A percentile compares a stretch with the other conserved stretches of the same genome.
Conservation (phyloP, 78 protist genomes). For the Dictyostelium discoideum region DNA sequence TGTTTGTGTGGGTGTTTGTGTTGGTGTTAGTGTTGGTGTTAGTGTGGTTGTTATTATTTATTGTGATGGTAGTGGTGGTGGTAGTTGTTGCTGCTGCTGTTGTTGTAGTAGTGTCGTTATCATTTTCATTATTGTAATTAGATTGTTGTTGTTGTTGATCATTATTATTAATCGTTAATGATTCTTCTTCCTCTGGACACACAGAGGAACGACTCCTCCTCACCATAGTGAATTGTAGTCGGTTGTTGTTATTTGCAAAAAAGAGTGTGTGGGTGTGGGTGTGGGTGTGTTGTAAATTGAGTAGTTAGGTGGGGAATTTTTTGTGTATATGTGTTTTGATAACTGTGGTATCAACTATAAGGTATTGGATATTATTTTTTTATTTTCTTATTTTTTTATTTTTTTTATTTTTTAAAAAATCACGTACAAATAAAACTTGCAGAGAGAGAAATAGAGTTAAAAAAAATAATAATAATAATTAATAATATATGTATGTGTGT, state of each 20-base stretch:
- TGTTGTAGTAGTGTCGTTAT: neutral
- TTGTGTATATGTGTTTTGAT: too few relatives aligned
- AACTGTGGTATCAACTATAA: too few relatives aligned
- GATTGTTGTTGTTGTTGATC: neutral
- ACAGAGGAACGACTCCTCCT: neutral
- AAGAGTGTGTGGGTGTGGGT: neutral
- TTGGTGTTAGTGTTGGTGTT: too few relatives aligned
- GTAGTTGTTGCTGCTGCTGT: neutral
- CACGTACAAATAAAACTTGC: neutral
- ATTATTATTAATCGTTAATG: neutral
- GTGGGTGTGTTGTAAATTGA: neutral
- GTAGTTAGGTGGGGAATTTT: neutral
- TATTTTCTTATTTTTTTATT: too few relatives aligned
- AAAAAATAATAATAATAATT: too few relatives aligned
- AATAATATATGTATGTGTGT: too few relatives aligned
- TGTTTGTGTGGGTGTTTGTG: neutral
- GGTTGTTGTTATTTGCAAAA: neutral
- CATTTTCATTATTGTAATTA: neutral
- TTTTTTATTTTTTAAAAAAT: too few relatives aligned
- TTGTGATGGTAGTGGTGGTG: neutral
- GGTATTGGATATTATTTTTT: neutral
- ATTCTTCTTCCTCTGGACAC: neutral
- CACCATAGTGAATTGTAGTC: neutral
- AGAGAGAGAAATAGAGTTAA: neutral
- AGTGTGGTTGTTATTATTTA: too few relatives aligned